Evolutionary conservation across 352 stramenopile genomes (phyloP), one percentile per base, ranked within the genome.

Genomic region (Plasmopara viticola): DNA sequence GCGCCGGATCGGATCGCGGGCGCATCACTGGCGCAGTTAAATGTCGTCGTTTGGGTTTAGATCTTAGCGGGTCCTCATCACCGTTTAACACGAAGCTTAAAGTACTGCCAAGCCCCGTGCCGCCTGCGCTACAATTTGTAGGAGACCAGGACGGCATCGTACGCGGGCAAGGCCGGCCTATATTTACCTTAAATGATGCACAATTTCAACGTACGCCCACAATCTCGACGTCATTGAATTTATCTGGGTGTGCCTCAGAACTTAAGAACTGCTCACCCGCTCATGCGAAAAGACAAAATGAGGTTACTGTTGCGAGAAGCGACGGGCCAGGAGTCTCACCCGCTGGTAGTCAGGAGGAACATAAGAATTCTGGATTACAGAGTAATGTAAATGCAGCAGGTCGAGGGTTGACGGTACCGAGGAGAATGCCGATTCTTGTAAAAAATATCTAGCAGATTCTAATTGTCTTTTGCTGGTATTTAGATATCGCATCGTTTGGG

Each of bases 291-390:
- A 55, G 49, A 15, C n/a, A 66, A 40, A 58, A 64, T 15, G 30
- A 34, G 30, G 45, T 15, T 17, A 49, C 56, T 25, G 14, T 44
- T 28, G 48, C 38, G 6, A 46, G 35, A 28, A 30, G 6, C 9
- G 44, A 13, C 33, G 51, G 43, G 3, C 18, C 48, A 5, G 45
- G 31, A 9, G 42, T 62, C 0, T 65, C 48, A 10, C 55, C 47
- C 0, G 33, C 57, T 9, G 31, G 18, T 4, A 64, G 35, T 25
- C 54, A 31, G 14, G 12, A 56, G 40, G 66, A 78, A 42, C 60
- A 69, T 38, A 78, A 78, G 38, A 74, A 55, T 37, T 54, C 51
- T 0, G 9, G 53, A 7, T 20, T 60, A 37, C 67, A 75, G 28
- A 9, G 31, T 12, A 4, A 12, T 5, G 5, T 41, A 8, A 13